phyloP scores from a whole-genome alignment of 2,329 filamentous ascomycete genomes.

The Diaporthe caulivora region DNA sequence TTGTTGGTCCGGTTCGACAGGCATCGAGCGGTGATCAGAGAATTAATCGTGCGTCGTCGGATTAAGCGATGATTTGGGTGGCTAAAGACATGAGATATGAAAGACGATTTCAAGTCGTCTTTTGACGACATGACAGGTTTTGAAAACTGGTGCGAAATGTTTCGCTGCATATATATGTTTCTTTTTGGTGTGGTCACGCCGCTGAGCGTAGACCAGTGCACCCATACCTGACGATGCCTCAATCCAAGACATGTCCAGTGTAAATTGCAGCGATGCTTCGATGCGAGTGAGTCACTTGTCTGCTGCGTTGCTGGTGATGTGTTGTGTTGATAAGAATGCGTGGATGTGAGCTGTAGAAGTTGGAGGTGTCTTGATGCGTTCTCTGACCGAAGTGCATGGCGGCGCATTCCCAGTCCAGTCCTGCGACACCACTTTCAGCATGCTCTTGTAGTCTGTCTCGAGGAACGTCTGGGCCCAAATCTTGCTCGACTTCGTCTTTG shows the following conservation, averaged over 20 bases:
- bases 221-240: constrained; percentile 10
- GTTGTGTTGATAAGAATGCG: background rate
- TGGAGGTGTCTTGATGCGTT: too few species aligned
- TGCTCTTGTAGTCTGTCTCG: too few species aligned
- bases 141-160: constrained; percentile 1
- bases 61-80: background rate
- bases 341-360: background rate
- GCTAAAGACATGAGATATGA: background rate
- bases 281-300: too few species aligned
- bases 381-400: too few species aligned
- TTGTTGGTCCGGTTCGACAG: background rate
- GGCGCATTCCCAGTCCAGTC: background rate
- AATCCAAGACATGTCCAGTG: constrained; percentile 7
- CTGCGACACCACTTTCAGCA: background rate
- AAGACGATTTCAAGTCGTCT: background rate
- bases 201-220: background rate
- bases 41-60: background rate
- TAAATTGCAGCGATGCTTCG: background rate
- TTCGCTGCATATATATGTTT: constrained; percentile 25
- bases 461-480: background rate
- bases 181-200: constrained; percentile 6
- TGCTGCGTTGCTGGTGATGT: background rate
- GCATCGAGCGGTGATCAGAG: constrained; percentile 13
- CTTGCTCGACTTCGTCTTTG: background rate
- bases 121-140: constrained; percentile 8